A percentile compares a stretch with the other conserved stretches of the same genome.
Conservation (phyloP, 2,329 filamentous ascomycete genomes). For the Aspergillus sp. region DNA sequence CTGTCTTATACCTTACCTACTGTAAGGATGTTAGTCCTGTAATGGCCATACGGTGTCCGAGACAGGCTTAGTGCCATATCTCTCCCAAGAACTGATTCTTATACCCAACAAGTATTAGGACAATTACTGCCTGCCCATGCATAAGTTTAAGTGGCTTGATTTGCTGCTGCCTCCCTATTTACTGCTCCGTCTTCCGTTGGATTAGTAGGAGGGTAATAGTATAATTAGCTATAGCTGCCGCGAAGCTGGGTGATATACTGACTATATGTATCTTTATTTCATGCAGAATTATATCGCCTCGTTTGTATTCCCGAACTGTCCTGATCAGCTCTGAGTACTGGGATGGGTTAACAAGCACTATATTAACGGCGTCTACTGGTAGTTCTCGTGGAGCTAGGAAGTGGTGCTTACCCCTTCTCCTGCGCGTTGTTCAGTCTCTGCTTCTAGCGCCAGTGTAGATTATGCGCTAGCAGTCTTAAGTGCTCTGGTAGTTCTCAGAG, state of each 20-base stretch:
- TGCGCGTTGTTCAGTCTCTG: background rate
- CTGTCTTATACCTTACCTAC: too few species aligned
- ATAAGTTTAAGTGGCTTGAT: too few species aligned
- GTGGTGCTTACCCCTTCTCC: slow-evolving; percentile 1
- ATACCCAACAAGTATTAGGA: too few species aligned
- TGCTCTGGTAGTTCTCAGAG: background rate
- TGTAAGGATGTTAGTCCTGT: too few species aligned
- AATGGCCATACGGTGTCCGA: too few species aligned
- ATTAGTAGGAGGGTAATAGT: background rate
- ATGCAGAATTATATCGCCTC: background rate
- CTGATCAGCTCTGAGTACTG: background rate
- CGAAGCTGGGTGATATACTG: background rate
- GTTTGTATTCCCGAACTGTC: background rate
- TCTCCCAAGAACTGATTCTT: too few species aligned
- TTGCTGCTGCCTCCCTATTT: too few species aligned
- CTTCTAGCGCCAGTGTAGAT: too few species aligned
- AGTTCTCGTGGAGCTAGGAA: background rate
- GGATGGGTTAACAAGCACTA: background rate
- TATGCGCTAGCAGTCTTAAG: too few species aligned
- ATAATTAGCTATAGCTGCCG: background rate
- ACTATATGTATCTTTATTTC: background rate
- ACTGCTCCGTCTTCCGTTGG: background rate
- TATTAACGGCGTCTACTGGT: background rate
- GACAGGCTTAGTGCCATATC: too few species aligned
- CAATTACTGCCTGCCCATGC: background rate